Conservation (phyloP, 768 basidiomycete genomes). For the Boletus vinaceobasis region DNA sequence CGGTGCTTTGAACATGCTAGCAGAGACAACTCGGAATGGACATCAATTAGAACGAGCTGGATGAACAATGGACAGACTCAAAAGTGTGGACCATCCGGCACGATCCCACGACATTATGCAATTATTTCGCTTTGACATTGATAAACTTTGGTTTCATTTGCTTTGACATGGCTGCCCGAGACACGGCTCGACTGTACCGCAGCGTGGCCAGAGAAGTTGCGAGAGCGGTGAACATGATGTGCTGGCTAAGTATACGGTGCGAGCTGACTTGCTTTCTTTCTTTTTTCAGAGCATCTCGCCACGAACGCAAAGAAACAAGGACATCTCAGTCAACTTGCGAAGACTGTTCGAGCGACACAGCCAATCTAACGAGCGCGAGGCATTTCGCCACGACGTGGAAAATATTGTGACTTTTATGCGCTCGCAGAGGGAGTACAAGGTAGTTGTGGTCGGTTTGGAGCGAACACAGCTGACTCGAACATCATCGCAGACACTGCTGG, state of each 20-base stretch:
- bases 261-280: neutral
- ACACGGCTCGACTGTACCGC: constrained; percentile 26
- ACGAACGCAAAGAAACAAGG: constrained; percentile 36
- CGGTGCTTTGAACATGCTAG: constrained; percentile 16
- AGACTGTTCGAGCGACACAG: constrained; percentile 44
- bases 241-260: neutral
- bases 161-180: constrained; percentile 25
- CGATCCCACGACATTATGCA: constrained; percentile 16
- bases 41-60: constrained; percentile 3
- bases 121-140: constrained; percentile 9
- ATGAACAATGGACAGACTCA: constrained; percentile 19
- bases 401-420: constrained; percentile 64
- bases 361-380: constrained; percentile 16
- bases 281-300: constrained; percentile 37
- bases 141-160: neutral
- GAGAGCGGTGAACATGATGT: constrained; percentile 19
- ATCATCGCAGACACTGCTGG: constrained; percentile 68
- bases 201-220: constrained; percentile 29
- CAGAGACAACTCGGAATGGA: constrained; percentile 3
- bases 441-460: constrained; percentile 27
- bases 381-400: constrained; percentile 48
- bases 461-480: neutral
- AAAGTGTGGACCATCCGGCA: constrained; percentile 3
- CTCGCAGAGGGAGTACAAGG: constrained; percentile 77
- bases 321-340: constrained; percentile 52